These are phyloP conservation scores for Cytospora piceae DNA, from an alignment of 2,329 filamentous ascomycete species.

Conservation along the genomic window DNA sequence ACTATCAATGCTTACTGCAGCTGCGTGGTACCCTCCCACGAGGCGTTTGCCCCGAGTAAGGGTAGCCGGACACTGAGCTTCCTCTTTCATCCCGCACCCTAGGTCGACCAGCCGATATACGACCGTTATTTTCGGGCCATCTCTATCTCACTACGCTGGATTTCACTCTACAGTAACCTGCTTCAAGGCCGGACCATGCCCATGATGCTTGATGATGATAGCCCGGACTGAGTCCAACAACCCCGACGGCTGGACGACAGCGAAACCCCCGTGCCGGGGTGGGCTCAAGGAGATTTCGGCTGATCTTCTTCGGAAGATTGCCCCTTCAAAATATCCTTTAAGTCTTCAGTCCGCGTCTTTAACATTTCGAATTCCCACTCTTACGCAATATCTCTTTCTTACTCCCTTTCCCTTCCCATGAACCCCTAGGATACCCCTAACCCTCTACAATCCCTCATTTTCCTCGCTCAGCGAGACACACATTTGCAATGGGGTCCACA, in stretches of 20 bases:
- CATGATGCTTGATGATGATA: constrained; percentile 16
- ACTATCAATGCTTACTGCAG: neutral
- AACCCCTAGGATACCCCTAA: constrained; percentile 15
- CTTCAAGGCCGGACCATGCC: neutral
- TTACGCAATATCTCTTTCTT: constrained; percentile 6
- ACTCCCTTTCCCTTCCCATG: neutral
- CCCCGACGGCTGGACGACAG: constrained; percentile 13
- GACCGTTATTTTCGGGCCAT: constrained; percentile 18
- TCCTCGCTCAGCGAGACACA: constrained; percentile 4
- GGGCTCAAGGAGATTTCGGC: constrained; percentile 1
- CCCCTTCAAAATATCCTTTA: constrained; percentile 15
- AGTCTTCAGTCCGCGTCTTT: constrained; percentile 17
- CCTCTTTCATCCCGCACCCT: constrained; percentile 15
- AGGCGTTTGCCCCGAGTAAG: constrained; percentile 18
- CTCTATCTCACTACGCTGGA: neutral
- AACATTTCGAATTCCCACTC: neutral
- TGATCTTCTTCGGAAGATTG: constrained; percentile 6
- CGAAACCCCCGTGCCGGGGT: neutral
- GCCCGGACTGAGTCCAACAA: constrained; percentile 15
- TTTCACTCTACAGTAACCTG: neutral
- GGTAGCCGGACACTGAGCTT: constrained; percentile 12
- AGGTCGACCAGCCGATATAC: constrained; percentile 18
- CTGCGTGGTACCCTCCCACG: constrained; percentile 11
- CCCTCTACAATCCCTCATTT: constrained; percentile 15
- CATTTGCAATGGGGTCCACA: constrained; percentile 23